A percentile compares a stretch with the other conserved stretches of the same genome.
Evolutionary conservation across 352 stramenopile genomes (phyloP).

Genomic region (Phytopythium sindhum): DNA sequence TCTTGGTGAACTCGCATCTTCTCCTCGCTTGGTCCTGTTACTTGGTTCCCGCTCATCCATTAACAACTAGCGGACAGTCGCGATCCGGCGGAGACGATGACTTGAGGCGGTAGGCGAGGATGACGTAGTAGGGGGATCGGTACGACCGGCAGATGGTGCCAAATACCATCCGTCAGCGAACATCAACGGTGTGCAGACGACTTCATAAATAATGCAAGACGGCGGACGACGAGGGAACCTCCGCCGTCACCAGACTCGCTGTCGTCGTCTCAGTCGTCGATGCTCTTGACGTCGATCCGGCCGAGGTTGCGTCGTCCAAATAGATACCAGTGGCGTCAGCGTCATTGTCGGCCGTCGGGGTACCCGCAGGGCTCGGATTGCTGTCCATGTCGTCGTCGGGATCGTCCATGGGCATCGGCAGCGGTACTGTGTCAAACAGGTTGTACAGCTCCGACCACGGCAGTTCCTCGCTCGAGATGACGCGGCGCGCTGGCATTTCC

Average conservation of each 20-base stretch:
- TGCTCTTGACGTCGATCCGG: slow-evolving; percentile 7
- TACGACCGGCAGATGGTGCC: too few relatives aligned
- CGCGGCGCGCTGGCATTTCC: slow-evolving; percentile 41
- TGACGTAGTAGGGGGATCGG: background rate
- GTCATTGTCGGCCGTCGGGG: slow-evolving; percentile 7
- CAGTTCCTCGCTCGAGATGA: slow-evolving; percentile 70
- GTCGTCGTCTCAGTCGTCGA: slow-evolving; percentile 11
- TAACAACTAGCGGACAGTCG: too few relatives aligned
- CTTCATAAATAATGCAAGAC: slow-evolving; percentile 72
- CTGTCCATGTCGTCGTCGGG: slow-evolving; percentile 53
- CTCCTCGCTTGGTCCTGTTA: too few relatives aligned
- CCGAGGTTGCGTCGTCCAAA: slow-evolving; percentile 5
- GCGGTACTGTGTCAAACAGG: slow-evolving; percentile 54
- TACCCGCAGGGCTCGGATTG: slow-evolving; percentile 27
- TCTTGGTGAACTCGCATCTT: too few relatives aligned
- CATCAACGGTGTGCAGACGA: slow-evolving; percentile 11
- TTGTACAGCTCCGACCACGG: slow-evolving; percentile 84
- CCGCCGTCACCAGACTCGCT: slow-evolving; percentile 12
- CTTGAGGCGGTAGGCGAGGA: background rate
- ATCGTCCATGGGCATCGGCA: slow-evolving; percentile 39
- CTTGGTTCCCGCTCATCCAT: too few relatives aligned
- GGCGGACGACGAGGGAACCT: slow-evolving; percentile 19
- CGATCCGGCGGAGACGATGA: background rate
- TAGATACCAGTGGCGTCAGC: background rate
- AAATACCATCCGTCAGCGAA: too few relatives aligned